Conservation (phyloP, 1,284 basidiomycete species). For the Cryptococcus jaspeensis region DNA sequence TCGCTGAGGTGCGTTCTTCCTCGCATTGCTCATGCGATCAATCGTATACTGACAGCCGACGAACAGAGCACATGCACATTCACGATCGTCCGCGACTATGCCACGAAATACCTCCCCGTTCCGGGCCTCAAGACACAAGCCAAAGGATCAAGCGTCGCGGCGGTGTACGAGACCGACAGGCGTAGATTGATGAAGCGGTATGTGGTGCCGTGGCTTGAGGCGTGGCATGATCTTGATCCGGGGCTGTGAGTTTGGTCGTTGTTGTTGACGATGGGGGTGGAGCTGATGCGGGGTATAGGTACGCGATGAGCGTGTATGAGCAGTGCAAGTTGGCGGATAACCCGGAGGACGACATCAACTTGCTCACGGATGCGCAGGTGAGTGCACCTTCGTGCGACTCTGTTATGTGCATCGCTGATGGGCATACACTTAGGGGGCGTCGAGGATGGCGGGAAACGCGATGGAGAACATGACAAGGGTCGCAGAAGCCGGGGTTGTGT, state of each 20-base stretch:
- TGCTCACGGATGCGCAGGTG: constrained; percentile 3
- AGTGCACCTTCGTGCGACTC: neutral
- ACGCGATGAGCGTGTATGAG: constrained; percentile 41
- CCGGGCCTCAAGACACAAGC: constrained; percentile 63
- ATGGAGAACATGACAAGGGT: constrained; percentile 32
- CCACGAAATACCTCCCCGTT: constrained; percentile 45
- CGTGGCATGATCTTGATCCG: constrained; percentile 62
- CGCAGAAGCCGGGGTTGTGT: constrained; percentile 54
- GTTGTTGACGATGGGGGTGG: neutral
- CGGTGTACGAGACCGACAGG: constrained; percentile 60
- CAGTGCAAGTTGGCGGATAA: constrained; percentile 20
- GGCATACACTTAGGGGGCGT: constrained; percentile 13
- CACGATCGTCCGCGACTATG: constrained; percentile 35
- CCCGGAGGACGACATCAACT: constrained; percentile 5
- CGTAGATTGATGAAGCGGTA: constrained; percentile 61
- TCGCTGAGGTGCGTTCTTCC: constrained; percentile 58
- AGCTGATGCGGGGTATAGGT: constrained; percentile 9
- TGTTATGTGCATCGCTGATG: neutral
- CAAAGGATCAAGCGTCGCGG: constrained; percentile 50
- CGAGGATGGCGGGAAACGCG: constrained; percentile 30
- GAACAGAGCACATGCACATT: too few species aligned
- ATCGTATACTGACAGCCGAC: too few species aligned
- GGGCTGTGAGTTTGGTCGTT: constrained; percentile 51
- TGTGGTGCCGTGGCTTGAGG: constrained; percentile 63
- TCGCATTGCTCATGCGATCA: too few species aligned